These are phyloP conservation scores for Fusarium chuoi DNA, from an alignment of 2,329 filamentous ascomycete genomes.

Conservation along the genomic window DNA sequence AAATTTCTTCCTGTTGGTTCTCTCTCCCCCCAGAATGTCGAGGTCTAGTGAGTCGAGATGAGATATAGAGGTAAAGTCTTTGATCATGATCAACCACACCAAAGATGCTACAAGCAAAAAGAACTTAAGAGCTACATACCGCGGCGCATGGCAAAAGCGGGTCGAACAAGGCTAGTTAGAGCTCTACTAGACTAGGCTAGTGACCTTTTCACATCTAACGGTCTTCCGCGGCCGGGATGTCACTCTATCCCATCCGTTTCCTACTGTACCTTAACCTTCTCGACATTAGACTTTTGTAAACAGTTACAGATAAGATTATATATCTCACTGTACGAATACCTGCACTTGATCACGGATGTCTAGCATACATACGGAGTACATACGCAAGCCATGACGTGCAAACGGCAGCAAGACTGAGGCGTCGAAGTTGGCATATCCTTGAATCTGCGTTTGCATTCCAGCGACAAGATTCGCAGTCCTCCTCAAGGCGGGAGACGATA, in stretches of 20 bases:
- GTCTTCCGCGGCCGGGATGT: slow-evolving; percentile 20
- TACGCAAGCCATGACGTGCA: background rate
- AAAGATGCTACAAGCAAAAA: background rate
- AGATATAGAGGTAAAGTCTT: background rate
- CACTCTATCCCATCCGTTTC: slow-evolving; percentile 5
- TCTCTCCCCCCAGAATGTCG: slow-evolving; percentile 5
- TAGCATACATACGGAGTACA: background rate
- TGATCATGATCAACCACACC: slow-evolving; percentile 6
- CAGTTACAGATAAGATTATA: background rate
- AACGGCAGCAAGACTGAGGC: background rate
- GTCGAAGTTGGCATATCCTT: background rate
- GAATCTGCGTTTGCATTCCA: slow-evolving; percentile 10
- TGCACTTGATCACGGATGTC: background rate
- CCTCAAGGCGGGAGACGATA: background rate
- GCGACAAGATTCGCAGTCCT: background rate
- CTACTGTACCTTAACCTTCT: background rate
- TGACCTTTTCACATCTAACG: slow-evolving; percentile 3
- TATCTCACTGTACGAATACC: background rate
- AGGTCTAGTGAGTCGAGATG: slow-evolving; percentile 2
- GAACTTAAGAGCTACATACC: background rate
- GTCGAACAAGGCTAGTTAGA: background rate
- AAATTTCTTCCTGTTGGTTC: background rate
- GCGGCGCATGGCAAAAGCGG: slow-evolving; percentile 27
- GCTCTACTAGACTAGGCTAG: background rate
- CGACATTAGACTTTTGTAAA: background rate